Evolutionary conservation across 106 monocot species (phyloP).

Genomic region (Dendrobium chrysotoxum): DNA sequence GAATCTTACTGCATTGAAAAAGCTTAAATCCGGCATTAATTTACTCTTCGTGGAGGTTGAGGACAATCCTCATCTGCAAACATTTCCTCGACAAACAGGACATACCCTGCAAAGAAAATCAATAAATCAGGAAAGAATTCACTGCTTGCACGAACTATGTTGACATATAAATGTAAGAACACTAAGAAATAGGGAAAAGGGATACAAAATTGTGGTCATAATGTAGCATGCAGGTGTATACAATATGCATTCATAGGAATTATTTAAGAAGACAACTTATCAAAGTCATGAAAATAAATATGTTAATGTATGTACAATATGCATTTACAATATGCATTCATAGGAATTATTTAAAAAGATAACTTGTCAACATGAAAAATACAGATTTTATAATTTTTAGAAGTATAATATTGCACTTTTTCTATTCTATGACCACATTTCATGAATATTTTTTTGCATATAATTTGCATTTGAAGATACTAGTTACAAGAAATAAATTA

Average conservation of each 20-base stretch:
- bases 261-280: too few species aligned
- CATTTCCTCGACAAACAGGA: constrained; percentile 8
- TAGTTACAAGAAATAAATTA: too few species aligned
- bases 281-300: too few species aligned
- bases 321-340: background rate
- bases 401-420: background rate
- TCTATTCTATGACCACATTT: background rate
- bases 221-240: too few species aligned
- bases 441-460: background rate
- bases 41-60: background rate
- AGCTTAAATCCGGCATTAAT: background rate
- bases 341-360: background rate
- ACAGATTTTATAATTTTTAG: background rate
- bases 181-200: background rate
- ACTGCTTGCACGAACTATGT: background rate
- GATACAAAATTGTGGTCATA: too few species aligned
- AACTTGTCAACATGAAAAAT: background rate
- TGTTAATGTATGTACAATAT: background rate
- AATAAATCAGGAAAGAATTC: background rate
- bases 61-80: background rate
- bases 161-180: background rate
- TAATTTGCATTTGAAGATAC: too few species aligned
- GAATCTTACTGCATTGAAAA: background rate
- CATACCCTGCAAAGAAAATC: constrained; percentile 6
- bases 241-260: too few species aligned